A percentile compares a stretch with the other conserved stretches of the same genome.
These are phyloP conservation scores for Fusarium sp. DNA, from an alignment of 2,329 filamentous ascomycete genomes.

Conservation along the genomic window DNA sequence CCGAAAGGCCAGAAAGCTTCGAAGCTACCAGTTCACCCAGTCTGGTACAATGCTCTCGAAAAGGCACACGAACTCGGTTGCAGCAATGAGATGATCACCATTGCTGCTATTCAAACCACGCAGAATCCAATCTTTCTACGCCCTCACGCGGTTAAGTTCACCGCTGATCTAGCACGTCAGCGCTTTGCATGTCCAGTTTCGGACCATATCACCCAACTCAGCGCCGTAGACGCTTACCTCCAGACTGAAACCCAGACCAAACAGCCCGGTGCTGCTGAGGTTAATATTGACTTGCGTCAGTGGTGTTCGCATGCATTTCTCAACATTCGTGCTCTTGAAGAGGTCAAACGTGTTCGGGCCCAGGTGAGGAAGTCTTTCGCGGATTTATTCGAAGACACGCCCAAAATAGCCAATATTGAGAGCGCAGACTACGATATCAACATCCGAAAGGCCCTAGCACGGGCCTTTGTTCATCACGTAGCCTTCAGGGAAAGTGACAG, in stretches of 20 bases:
- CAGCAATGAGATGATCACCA: background rate
- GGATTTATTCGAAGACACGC: background rate
- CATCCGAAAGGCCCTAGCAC: constrained; percentile 10
- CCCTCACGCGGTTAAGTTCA: background rate
- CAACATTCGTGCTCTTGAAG: background rate
- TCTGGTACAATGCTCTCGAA: constrained; percentile 14
- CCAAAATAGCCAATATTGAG: background rate
- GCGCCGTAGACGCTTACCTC: no score
- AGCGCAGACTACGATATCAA: constrained; percentile 4
- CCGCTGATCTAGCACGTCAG: background rate
- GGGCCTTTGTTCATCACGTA: constrained; percentile 92
- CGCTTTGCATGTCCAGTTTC: background rate
- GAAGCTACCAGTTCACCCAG: constrained; percentile 6
- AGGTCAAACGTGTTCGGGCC: constrained; percentile 6
- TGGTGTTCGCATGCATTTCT: background rate
- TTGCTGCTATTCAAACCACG: constrained; percentile 11
- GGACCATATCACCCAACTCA: no score
- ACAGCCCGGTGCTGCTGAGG: no score
- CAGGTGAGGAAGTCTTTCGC: background rate
- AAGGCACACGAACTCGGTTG: constrained; percentile 5
- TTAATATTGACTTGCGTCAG: no score
- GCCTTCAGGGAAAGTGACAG: constrained; percentile 89
- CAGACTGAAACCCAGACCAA: no score
- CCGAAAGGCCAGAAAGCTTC: background rate
- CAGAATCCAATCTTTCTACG: constrained; percentile 7